Evolutionary conservation across 257 asterid species (phyloP), one percentile per base, ranked within the genome.

Genomic region (Gentiana straminea): DNA sequence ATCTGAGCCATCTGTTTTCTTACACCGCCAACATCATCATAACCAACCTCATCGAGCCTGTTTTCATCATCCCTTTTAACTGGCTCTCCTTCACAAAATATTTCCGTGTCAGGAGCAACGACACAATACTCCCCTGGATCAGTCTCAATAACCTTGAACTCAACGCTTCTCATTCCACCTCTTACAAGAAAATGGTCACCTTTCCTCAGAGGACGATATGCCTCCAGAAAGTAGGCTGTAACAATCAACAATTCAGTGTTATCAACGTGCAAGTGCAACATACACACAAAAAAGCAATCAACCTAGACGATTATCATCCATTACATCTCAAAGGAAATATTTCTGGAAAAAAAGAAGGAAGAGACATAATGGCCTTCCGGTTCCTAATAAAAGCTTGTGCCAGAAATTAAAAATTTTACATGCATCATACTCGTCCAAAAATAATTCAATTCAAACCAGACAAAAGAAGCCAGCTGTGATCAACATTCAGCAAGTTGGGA

Each of bases 11-110:
- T 86, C 78, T 86, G 95, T 62, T 74, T 86, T 62, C 94, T 85
- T n/a, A 86, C 94, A 3, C 95, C 95, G 55, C 95, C 95, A 46
- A 86, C 94, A 61, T 86, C 95, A 73, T 86, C 95, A 72, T 86
- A 86, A 33, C 95, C 95, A 56, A 86, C 76, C 70, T 86, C 95
- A 67, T 86, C 86, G 65, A 86, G 47, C 15, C 91, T 68, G 55
- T 83, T 77, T 73, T 86, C 95, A 51, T 86, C 94, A 70, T 86
- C 95, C 70, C 94, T 81, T 60, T 71, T 72, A 33, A 83, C 49
- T 34, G 95, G 95, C 57, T 86, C 95, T 39, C 95, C 94, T 69
- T 86, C 95, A 60, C 95, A 86, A 62, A 83, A 86, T 47, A 86
- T 86, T 75, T 83, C 95, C 8, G 95, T 86, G 56, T 86, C 95